Evolutionary conservation across 2,329 filamentous ascomycete genomes (phyloP).

Genomic region (Neurospora sp.): DNA sequence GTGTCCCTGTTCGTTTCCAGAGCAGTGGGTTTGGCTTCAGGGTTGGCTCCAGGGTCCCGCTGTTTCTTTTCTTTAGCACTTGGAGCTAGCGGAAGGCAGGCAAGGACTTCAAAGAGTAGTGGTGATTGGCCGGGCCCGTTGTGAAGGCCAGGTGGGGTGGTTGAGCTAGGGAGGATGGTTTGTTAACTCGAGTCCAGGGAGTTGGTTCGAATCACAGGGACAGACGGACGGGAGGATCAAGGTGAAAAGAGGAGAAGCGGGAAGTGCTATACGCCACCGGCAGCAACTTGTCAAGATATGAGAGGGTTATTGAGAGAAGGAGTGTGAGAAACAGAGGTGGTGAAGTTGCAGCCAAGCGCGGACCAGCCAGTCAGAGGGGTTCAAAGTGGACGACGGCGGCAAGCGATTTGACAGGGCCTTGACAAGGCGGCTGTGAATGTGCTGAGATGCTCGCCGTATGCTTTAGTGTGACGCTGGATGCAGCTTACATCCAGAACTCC

Average conservation of each 20-base stretch:
- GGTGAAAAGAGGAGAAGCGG: background rate
- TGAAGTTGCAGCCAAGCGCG: conserved; percentile 1
- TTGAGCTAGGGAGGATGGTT: background rate
- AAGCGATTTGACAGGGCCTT: conserved; percentile 20
- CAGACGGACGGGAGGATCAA: background rate
- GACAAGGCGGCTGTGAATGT: conserved; percentile 21
- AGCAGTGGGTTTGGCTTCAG: conserved; percentile 16
- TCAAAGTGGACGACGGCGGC: conserved; percentile 16
- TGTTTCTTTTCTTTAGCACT: background rate
- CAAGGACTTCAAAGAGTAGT: background rate
- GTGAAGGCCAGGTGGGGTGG: background rate
- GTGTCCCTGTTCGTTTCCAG: conserved; percentile 11
- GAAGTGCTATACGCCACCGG: background rate
- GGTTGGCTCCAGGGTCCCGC: conserved; percentile 8
- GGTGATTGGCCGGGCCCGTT: background rate
- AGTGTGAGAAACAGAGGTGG: conserved; percentile 3
- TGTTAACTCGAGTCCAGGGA: background rate
- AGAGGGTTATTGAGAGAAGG: conserved; percentile 2
- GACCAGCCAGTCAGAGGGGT: conserved; percentile 12
- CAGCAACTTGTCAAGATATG: background rate
- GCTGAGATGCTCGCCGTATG: conserved; percentile 20
- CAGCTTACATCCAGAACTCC: conserved; percentile 10
- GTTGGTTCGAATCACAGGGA: background rate
- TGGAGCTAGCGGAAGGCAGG: background rate
- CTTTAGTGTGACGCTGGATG: conserved; percentile 21